Evolutionary conservation across 2,329 filamentous ascomycete genomes (phyloP).

Genomic region (Botrytis cinerea): DNA sequence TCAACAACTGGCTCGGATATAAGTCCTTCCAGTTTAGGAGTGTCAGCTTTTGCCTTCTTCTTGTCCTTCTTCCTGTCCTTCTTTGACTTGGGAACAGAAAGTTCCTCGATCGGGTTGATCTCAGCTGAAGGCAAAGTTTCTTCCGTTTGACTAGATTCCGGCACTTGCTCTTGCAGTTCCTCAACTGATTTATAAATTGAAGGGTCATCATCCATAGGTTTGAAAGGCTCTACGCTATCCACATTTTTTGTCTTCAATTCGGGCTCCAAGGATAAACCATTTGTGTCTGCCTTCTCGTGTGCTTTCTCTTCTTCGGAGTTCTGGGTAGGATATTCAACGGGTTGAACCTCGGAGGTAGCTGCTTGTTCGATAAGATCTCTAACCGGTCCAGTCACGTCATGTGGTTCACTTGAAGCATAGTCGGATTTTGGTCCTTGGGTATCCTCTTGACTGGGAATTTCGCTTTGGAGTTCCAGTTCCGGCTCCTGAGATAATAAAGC

Average conservation of each 20-base stretch:
- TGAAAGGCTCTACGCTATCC: not conserved
- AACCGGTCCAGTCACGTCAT: not conserved
- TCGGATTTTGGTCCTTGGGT: constrained; percentile 1
- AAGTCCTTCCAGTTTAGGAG: not conserved
- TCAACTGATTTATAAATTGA: not conserved
- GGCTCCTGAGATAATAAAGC: not conserved
- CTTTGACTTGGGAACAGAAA: constrained; percentile 28
- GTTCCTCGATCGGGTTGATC: constrained; percentile 21
- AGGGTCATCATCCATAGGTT: constrained; percentile 1
- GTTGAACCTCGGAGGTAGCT: not conserved
- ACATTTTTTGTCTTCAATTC: not conserved
- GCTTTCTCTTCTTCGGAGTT: not conserved
- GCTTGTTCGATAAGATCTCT: not conserved
- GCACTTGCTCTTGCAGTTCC: constrained; percentile 14
- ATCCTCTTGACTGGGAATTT: not conserved
- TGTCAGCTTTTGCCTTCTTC: not conserved
- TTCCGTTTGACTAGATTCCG: constrained; percentile 12
- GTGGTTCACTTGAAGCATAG: constrained; percentile 23
- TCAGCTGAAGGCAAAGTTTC: constrained; percentile 15
- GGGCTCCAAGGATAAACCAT: not conserved
- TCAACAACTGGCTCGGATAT: not conserved
- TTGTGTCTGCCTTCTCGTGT: not conserved
- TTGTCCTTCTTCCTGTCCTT: constrained; percentile 31
- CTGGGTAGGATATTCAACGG: not conserved
- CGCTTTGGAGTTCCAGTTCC: not conserved